phyloP scores from a whole-genome alignment of 108 stramenopile species.

The Aurantiochytrium sp. region DNA sequence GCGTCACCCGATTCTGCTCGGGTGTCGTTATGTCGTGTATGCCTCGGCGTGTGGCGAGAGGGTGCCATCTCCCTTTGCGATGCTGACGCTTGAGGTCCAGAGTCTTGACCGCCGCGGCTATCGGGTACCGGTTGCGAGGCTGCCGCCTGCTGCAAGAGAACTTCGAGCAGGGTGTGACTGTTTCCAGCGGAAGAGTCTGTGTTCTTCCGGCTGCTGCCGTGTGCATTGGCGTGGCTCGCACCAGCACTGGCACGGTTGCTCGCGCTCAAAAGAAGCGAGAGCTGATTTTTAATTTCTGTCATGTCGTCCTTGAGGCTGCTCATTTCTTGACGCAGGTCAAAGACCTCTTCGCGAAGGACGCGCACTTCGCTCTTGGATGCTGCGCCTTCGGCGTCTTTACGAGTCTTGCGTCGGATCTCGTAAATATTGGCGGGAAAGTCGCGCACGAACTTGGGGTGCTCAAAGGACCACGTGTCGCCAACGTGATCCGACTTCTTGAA shows the following conservation, averaged over 20 bases:
- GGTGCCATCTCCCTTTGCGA: no score
- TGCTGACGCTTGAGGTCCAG: neutral
- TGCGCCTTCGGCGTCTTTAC: neutral
- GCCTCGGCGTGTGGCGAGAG: no score
- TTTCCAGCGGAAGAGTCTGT: neutral
- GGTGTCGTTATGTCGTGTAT: no score
- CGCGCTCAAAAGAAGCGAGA: neutral
- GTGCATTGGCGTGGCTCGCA: neutral
- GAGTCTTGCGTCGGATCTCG: neutral
- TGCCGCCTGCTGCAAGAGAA: neutral
- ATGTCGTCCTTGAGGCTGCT: neutral
- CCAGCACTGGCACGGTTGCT: neutral
- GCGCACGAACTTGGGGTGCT: neutral
- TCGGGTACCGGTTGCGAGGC: neutral
- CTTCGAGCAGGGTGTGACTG: neutral
- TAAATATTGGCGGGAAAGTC: neutral
- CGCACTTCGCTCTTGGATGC: neutral
- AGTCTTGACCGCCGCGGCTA: neutral
- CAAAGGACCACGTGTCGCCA: neutral
- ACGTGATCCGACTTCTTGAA: neutral
- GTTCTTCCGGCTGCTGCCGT: neutral
- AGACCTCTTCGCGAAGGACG: neutral
- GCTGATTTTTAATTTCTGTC: neutral
- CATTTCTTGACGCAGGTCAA: neutral
- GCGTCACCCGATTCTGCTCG: no score